Percentiles rank a stretch among this genome's conserved stretches.
These are phyloP conservation scores for Globisporangium nagaii DNA, from an alignment of 352 stramenopile genomes.

Conservation along the genomic window DNA sequence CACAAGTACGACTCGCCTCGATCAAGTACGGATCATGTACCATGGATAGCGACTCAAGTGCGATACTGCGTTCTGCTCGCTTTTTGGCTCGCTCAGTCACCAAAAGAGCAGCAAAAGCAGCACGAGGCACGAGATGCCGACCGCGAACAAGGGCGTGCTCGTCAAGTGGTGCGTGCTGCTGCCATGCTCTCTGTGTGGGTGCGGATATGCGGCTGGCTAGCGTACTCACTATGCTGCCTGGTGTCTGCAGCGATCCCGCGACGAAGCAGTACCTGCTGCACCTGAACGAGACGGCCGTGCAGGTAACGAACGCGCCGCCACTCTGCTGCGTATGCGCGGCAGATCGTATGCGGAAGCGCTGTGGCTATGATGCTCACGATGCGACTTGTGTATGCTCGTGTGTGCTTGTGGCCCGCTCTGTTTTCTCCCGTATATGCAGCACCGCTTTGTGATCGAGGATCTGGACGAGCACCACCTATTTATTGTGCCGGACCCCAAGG, in stretches of 20 bases:
- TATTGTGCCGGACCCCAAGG: conserved; percentile 77
- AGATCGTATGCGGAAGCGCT: too few relatives aligned
- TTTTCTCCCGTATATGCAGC: conserved; percentile 18
- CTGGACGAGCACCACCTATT: conserved; percentile 82
- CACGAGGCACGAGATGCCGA: conserved; percentile 42
- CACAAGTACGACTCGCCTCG: background rate
- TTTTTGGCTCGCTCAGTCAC: conserved; percentile 4
- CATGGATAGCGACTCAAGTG: too few relatives aligned
- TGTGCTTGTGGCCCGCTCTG: background rate
- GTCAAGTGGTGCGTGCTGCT: conserved; percentile 66
- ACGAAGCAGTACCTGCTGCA: conserved; percentile 86
- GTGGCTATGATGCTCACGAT: background rate
- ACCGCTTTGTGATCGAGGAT: conserved; percentile 86
- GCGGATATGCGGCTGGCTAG: background rate
- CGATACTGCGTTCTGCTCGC: background rate
- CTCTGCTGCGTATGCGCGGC: background rate
- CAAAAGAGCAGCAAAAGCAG: too few relatives aligned
- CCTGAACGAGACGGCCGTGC: conserved; percentile 78
- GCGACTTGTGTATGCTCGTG: background rate
- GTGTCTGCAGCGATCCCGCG: conserved; percentile 49
- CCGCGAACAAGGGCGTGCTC: conserved; percentile 78
- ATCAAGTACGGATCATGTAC: background rate
- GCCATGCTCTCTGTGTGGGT: background rate
- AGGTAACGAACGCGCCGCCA: conserved; percentile 38
- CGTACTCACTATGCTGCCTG: background rate